These are phyloP conservation scores for Dalbergia cultrata DNA, from an alignment of 306 rosid genomes.

Conservation along the genomic window DNA sequence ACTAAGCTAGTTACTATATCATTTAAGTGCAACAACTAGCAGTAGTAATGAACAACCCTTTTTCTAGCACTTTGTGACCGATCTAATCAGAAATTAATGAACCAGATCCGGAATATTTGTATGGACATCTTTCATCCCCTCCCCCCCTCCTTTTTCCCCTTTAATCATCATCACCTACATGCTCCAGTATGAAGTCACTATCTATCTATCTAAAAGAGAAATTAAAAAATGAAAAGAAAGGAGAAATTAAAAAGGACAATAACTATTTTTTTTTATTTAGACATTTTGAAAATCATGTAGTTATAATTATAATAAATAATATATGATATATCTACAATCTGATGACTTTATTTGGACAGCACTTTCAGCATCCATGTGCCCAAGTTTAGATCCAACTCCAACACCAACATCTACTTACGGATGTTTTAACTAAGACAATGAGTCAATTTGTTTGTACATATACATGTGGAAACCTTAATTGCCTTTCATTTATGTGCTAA, in stretches of 20 bases:
- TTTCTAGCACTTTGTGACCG: constrained; percentile 41
- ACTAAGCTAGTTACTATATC: background rate
- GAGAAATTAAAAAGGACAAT: background rate
- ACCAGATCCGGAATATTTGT: constrained; percentile 13
- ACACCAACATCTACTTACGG: constrained; percentile 39
- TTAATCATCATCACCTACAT: constrained; percentile 27
- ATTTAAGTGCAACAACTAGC: constrained; percentile 20
- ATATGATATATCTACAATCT: constrained; percentile 39
- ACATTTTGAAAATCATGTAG: background rate
- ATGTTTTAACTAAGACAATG: constrained; percentile 19
- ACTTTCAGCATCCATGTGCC: constrained; percentile 53
- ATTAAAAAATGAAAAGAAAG: constrained; percentile 1
- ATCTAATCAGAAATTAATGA: constrained; percentile 17
- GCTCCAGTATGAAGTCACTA: constrained; percentile 29
- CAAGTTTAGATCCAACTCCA: constrained; percentile 55
- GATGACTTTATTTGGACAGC: constrained; percentile 41
- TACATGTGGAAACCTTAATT: constrained; percentile 27
- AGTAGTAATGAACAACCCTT: background rate
- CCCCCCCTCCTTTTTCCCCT: background rate
- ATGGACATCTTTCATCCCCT: constrained; percentile 8
- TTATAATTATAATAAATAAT: no score
- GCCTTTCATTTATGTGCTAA: constrained; percentile 1
- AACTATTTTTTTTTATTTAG: background rate
- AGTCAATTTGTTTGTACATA: background rate
- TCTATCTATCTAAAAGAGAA: constrained; percentile 44